Conservation (phyloP, 495 filamentous ascomycete species). For the Pyronema omphalodes region DNA sequence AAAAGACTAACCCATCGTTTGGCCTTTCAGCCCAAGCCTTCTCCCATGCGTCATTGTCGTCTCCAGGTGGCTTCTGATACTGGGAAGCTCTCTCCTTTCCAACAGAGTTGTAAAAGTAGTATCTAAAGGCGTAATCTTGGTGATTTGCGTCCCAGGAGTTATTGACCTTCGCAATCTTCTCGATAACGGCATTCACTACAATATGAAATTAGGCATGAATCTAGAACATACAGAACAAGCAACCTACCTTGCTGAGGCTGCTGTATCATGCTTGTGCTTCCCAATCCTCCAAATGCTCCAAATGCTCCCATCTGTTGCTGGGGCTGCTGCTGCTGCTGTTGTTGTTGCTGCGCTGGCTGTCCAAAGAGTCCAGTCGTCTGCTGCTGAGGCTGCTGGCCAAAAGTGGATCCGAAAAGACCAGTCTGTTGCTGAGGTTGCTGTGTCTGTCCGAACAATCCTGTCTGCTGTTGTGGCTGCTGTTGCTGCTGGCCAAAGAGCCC, state of each 20-base stretch:
- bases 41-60: conserved; percentile 80
- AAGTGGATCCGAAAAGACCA: not conserved
- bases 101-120: conserved; percentile 90
- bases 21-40: conserved; percentile 76
- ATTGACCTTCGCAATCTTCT: conserved; percentile 61
- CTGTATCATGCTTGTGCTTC: conserved; percentile 6
- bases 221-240: not conserved
- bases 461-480: conserved; percentile 10
- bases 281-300: conserved; percentile 7
- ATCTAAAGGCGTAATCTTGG: conserved; percentile 59
- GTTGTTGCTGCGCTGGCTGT: conserved; percentile 28
- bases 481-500: conserved; percentile 1
- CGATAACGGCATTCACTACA: conserved; percentile 64
- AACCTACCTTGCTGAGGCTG: conserved; percentile 7
- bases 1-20: conserved; percentile 51
- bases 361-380: conserved; percentile 26
- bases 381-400: conserved; percentile 26
- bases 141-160: conserved; percentile 67
- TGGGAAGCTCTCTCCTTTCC: conserved; percentile 59
- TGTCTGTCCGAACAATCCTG: conserved; percentile 27
- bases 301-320: conserved; percentile 25
- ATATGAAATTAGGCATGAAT: not conserved
- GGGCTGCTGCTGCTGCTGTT: conserved; percentile 28
- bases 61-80: conserved; percentile 55
- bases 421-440: conserved; percentile 28